Evolutionary conservation across 345 rosid genomes (phyloP).

Genomic region (Ceriops zippeliana): DNA sequence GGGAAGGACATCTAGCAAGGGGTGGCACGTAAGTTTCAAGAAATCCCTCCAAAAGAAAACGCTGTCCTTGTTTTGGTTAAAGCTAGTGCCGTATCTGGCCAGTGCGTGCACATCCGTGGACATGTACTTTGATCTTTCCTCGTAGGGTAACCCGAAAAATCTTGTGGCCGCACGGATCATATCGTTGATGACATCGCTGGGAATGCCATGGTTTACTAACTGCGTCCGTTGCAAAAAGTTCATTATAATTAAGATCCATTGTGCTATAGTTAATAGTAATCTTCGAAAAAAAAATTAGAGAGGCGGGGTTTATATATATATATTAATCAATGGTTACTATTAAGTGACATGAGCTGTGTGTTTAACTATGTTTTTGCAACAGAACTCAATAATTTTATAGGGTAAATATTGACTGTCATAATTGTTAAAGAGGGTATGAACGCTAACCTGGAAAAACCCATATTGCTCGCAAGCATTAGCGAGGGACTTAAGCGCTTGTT

Average conservation of each 20-base stretch:
- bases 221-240: slow-evolving; percentile 15
- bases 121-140: slow-evolving; percentile 82
- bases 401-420: too few species aligned
- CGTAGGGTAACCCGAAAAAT: slow-evolving; percentile 65
- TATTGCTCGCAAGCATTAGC: slow-evolving; percentile 60
- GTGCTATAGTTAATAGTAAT: neutral
- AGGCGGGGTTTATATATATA: too few species aligned
- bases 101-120: slow-evolving; percentile 58
- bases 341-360: too few species aligned
- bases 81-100: slow-evolving; percentile 88
- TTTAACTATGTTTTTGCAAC: too few species aligned
- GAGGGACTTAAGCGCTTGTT: slow-evolving; percentile 46
- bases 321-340: too few species aligned
- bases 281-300: neutral
- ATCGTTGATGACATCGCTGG: slow-evolving; percentile 39
- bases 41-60: slow-evolving; percentile 95
- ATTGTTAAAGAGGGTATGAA: too few species aligned
- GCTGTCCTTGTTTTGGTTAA: slow-evolving; percentile 73
- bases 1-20: slow-evolving; percentile 50
- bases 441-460: slow-evolving; percentile 74
- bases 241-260: neutral
- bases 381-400: too few species aligned
- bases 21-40: slow-evolving; percentile 67
- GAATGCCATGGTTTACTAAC: slow-evolving; percentile 81
- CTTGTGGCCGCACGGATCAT: slow-evolving; percentile 65